Evolutionary conservation across 1,284 basidiomycete species (phyloP), one percentile per base, ranked within the genome.

Genomic region (Spongiforma sp.): DNA sequence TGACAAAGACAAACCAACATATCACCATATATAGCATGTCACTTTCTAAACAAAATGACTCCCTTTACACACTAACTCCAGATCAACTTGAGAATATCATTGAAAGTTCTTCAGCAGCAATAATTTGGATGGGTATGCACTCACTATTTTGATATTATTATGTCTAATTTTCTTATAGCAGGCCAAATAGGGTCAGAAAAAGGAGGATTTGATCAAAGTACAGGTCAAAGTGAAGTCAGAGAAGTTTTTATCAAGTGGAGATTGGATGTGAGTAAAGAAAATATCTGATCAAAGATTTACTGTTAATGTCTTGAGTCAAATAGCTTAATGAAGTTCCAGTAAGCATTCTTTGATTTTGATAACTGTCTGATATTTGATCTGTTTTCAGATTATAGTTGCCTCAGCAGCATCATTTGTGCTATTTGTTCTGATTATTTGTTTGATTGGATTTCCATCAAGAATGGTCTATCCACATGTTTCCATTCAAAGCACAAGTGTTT

Each of bases 291-390:
- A 21, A 2, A 46, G 6, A 19, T 10, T 46, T n/a, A 46, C 21
- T 17, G 37, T 12, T 19, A 39, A 39, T 24, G 11, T n/a, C 8
- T 3, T n/a, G n/a, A n/a, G n/a, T n/a, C n/a, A n/a, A 2, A 55
- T 9, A 56, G 66, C 60, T 67, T 33, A 67, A 67, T 46, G 2
- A 7, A 10, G 12, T 48, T 37, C 66, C 67, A 30, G 66, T 66
- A 5, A 50, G 62, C n/a, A 33, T 43, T n/a, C 3, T 17, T n/a
- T 9, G 19, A 11, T 30, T 21, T 26, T 21, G 4, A 15, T 21
- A 50, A 1, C 21, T 7, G n/a, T n/a, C n/a, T n/a, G n/a, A n/a
- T n/a, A 59, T 0, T 24, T 52, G 2, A 53, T 53, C n/a, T 2
- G 2, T 19, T 46, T 46, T 26, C 9, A 67, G 66, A 48, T 69